Evolutionary conservation across 495 filamentous ascomycete genomes (phyloP), one percentile per base, ranked within the genome.

Genomic region (Xylaria nigripes): DNA sequence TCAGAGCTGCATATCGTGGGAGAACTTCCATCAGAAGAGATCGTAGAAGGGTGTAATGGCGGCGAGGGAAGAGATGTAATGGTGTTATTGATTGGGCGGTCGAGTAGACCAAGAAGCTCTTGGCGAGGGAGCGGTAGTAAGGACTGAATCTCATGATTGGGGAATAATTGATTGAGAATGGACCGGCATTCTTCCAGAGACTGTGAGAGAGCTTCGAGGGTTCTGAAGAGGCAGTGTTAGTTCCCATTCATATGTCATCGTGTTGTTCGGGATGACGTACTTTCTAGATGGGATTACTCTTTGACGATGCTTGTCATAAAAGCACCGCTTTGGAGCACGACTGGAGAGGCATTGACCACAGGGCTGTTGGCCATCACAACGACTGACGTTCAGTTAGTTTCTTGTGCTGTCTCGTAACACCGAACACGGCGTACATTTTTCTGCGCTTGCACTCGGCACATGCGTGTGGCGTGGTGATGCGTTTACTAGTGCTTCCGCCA

Each of bases 291-390:
- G 78, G 45, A 81, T 80, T 16, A 81, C 77, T 48, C 78, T 66
- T 60, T 81, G 77, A 24, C 78, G 71, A 64, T 81, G 78, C 68
- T 81, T 79, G 65, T 81, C 78, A 57, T 81, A 81, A 61, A 79
- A 79, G 58, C 78, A 81, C 51, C 76, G 66, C 65, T 80, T 79
- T 42, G 77, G 78, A 32, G 76, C 76, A 27, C 78, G 69, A 59
- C 77, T 79, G 6, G 77, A 79, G 15, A 80, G 73, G 55, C 78
- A 81, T 62, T 80, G 78, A 10, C 76, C 76, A 60, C 78, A 81
- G 15, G 78, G 78, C 55, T 81, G 78, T 59, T 79, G 74, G 41
- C 78, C 78, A 66, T 81, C 78, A 58, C 78, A 81, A 57, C 78
- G 73, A 51, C 72, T 75, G 54, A 45, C 36, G 30, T 42, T 45